Conservation (phyloP, 352 stramenopile genomes). For the Thalassiosira hispida region DNA sequence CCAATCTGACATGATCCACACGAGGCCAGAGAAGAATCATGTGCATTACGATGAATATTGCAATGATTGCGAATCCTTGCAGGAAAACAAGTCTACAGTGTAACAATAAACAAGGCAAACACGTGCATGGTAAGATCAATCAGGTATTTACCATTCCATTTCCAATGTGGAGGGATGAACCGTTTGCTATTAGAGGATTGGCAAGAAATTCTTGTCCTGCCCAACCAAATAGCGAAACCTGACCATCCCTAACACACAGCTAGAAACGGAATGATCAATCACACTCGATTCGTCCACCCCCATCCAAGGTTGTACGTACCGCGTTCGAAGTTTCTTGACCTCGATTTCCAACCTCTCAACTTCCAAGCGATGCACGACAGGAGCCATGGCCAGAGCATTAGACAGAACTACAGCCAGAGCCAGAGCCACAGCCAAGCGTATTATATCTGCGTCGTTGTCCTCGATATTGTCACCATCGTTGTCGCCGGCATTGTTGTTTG, state of each 20-base stretch:
- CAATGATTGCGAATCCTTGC: conserved; percentile 41
- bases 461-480: too few species aligned
- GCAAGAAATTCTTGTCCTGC: neutral
- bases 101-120: conserved; percentile 28
- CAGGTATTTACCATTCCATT: conserved; percentile 55
- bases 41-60: conserved; percentile 39
- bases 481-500: too few species aligned
- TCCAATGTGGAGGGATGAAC: conserved; percentile 15
- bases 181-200: conserved; percentile 10
- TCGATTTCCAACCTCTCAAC: conserved; percentile 78
- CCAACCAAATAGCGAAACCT: conserved; percentile 5
- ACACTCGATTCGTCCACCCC: conserved; percentile 16
- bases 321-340: conserved; percentile 78
- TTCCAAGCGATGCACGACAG: conserved; percentile 65
- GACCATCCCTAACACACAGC: conserved; percentile 12
- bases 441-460: too few species aligned
- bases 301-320: conserved; percentile 45
- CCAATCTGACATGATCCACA: conserved; percentile 42
- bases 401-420: too few species aligned
- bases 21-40: conserved; percentile 29
- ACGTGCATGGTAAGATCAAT: conserved; percentile 30
- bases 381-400: conserved; percentile 41
- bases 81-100: conserved; percentile 55
- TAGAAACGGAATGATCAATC: conserved; percentile 46
- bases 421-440: too few species aligned